Evolutionary conservation across 257 asterid genomes (phyloP), one percentile per base, ranked within the genome.

Genomic region (Forsythia viridissima): DNA sequence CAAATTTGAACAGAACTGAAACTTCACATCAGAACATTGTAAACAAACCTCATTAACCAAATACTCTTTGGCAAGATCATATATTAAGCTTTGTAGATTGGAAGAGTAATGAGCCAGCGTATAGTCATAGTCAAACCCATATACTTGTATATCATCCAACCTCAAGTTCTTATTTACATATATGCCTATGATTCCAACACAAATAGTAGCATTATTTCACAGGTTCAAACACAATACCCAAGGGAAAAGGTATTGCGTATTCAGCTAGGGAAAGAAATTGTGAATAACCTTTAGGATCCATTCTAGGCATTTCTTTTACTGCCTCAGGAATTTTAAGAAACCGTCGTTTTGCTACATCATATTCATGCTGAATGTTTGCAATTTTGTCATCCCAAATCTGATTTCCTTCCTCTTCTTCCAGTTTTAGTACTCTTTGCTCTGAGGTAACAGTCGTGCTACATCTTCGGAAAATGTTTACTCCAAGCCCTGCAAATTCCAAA

Each of bases 101-200:
- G 94, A 86, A 76, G 97, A 89, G 88, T 95, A 95, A 88, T 95
- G 99, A 5, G 98, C 99, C 93, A 95, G 83, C 41, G 99, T 95
- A 83, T 95, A 95, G 87, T 95, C 99, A 76, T 95, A 95, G 84
- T 95, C 99, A 82, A 95, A 95, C 75, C 99, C 99, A 30, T 87
- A 95, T 30, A 95, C 99, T 88, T 90, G 89, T 82, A 95, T 82
- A 75, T 89, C 84, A 84, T 95, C 97, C 96, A 95, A 73, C 80
- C 98, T 90, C 94, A 95, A 77, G 83, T 93, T 93, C 86, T 92
- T 92, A 86, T 95, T 95, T 9, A 87, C 94, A 57, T 93, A 91
- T 75, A 95, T 87, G 87, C 99, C 99, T 95, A 78, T 73, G 81
- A 84, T 40, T 69, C 75, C 84, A 88, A 74, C 46, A 79, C 20